Percentiles rank a stretch among this genome's conserved stretches.
Conservation (phyloP, 2,329 filamentous ascomycete genomes). For the Botrytis galanthina region DNA sequence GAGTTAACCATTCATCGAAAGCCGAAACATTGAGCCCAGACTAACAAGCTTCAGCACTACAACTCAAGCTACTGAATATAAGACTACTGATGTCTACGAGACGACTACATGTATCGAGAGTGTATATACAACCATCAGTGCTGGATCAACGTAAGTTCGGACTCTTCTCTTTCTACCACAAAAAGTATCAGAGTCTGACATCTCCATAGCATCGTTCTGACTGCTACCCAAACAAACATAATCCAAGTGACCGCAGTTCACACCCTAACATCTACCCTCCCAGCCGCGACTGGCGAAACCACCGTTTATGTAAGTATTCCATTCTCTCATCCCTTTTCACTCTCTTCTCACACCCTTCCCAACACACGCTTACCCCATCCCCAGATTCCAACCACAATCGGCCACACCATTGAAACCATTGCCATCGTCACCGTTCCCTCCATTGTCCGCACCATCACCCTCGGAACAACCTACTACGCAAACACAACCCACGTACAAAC, state of each 20-base stretch:
- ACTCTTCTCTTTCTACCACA: fast-evolving
- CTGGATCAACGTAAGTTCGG: constrained; percentile 38
- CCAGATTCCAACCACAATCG: constrained; percentile 22
- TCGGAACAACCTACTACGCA: constrained; percentile 4
- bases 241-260: constrained; percentile 42
- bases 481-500: not conserved
- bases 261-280: constrained; percentile 30
- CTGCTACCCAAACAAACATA: constrained; percentile 45
- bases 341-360: too few species aligned
- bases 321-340: not conserved
- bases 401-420: constrained; percentile 29
- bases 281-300: constrained; percentile 31
- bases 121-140: constrained; percentile 33
- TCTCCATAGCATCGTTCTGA: constrained; percentile 36
- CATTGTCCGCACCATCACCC: constrained; percentile 29
- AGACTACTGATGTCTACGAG: constrained; percentile 35
- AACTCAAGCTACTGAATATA: constrained; percentile 3
- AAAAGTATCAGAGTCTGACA: not conserved
- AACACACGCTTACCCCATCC: constrained; percentile 26
- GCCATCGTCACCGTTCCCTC: constrained; percentile 31
- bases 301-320: constrained; percentile 24
- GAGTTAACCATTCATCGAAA: constrained; percentile 24
- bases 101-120: constrained; percentile 40
- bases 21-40: not conserved
- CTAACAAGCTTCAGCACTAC: constrained; percentile 11